Percentiles rank a stretch among this genome's conserved stretches.
These are phyloP conservation scores for Oryza glaberrima DNA, from an alignment of 176 grass and related monocot genomes.

Conservation along the genomic window DNA sequence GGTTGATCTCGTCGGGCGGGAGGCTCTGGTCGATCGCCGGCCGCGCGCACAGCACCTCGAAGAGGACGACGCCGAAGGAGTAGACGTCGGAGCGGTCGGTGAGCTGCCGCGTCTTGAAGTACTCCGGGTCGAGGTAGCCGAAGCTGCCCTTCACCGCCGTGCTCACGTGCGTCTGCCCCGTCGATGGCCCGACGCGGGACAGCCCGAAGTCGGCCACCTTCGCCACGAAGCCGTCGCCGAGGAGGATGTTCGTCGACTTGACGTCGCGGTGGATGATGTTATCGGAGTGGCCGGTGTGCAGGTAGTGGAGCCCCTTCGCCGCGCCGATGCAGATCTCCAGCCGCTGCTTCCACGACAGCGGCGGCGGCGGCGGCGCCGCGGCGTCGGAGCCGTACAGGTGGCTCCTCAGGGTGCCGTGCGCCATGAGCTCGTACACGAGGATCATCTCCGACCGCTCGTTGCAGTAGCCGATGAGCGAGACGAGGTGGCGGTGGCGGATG, in stretches of 20 bases:
- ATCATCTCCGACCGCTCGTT: conserved; percentile 56
- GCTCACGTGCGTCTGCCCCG: conserved; percentile 17
- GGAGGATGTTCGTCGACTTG: conserved; percentile 65
- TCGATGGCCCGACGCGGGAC: conserved; percentile 38
- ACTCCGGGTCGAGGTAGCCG: conserved; percentile 29
- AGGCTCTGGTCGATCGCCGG: conserved; percentile 46
- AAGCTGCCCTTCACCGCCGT: conserved; percentile 19
- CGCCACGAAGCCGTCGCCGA: conserved; percentile 42
- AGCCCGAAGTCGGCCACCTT: conserved; percentile 66
- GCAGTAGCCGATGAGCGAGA: conserved; percentile 55
- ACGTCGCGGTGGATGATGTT: conserved; percentile 71
- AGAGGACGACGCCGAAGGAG: conserved; percentile 56
- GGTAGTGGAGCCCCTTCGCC: conserved; percentile 63
- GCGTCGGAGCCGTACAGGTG: conserved; percentile 42
- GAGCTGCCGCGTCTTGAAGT: conserved; percentile 54
- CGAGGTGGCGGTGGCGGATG: conserved; percentile 56
- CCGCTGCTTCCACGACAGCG: conserved; percentile 64
- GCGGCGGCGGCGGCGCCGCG: neutral
- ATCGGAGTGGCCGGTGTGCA: conserved; percentile 52
- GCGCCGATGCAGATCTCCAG: conserved; percentile 68
- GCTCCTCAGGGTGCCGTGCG: conserved; percentile 41
- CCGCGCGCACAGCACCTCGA: conserved; percentile 56
- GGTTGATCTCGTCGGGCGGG: conserved; percentile 42
- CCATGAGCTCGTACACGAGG: conserved; percentile 63
- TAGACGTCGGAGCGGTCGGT: conserved; percentile 63